Evolutionary conservation across 129 eudicot genomes (phyloP), one percentile per base, ranked within the genome.

Genomic region (Arctium minus): DNA sequence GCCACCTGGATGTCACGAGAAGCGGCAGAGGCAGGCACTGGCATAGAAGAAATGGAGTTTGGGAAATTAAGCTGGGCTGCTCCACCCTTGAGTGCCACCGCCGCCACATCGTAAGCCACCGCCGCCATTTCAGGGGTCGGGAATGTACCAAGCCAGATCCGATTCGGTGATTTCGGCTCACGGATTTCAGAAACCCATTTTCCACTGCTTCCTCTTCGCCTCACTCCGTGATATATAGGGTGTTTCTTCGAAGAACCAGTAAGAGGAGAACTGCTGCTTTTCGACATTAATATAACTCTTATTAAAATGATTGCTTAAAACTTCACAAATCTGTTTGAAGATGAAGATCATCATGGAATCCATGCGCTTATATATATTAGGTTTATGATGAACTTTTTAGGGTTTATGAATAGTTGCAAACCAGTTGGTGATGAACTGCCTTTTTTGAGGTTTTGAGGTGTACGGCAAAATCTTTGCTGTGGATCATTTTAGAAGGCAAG

Each of bases 121-220:
- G 90, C 90, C 30, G 88, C 90, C 90, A 88, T 88, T 74, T 88
- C 90, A 0, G 90, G 79, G 8, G 86, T 88, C 18, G 88, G 84
- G 75, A 81, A 88, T 15, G 90, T 77, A 12, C 90, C 90, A 10
- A 88, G 88, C 90, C 90, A 88, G 4, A 88, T 88, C 48, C 90
- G 38, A 70, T 88, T 88, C 1, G 90, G 90, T 7, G 90, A 80
- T 68, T 60, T 73, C 0, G 90, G 90, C 86, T 88, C 90, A 22
- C 90, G 90, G 73, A 88, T 88, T 60, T 88, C 90, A 5, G 88
- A 88, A 13, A 88, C 90, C 90, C 90, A 88, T 69, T 88, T 87
- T 32, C 81, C 86, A 46, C 83, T 81, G 30, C 74, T 65, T 75
- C 85, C 85, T 36, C 90, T 77, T 32, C 78, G 81, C 84, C 90